Conservation (phyloP, 1,139 yeast species). For the Yamadazyma sp. region DNA sequence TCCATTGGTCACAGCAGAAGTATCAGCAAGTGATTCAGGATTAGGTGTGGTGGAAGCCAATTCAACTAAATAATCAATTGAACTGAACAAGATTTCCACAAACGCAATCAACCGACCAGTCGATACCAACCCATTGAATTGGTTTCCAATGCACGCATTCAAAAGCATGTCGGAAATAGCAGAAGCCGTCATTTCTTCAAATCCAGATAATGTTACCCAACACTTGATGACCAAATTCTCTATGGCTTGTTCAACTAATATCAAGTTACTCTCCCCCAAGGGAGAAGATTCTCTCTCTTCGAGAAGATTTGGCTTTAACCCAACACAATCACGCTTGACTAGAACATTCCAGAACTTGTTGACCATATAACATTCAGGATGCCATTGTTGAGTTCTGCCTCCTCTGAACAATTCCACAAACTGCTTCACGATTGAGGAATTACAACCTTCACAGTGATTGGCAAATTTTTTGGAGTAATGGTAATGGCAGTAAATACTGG, state of each 20-base stretch:
- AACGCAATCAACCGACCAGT: constrained; percentile 74
- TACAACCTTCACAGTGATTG: constrained; percentile 90
- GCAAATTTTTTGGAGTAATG: constrained; percentile 88
- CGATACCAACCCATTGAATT: constrained; percentile 64
- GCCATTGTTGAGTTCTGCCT: constrained; percentile 97
- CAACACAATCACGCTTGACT: constrained; percentile 64
- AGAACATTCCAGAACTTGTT: constrained; percentile 95
- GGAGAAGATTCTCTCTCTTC: neutral
- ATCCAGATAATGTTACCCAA: constrained; percentile 86
- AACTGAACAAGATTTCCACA: constrained; percentile 73
- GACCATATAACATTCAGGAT: constrained; percentile 98
- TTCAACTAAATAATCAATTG: constrained; percentile 53
- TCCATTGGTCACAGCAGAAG: neutral
- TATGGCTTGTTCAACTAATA: constrained; percentile 61
- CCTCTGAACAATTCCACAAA: constrained; percentile 91
- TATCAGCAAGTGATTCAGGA: neutral
- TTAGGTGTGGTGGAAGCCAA: constrained; percentile 3
- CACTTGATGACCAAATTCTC: constrained; percentile 72
- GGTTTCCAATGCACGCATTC: constrained; percentile 76
- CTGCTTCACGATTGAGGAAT: constrained; percentile 87
- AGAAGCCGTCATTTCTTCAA: constrained; percentile 90
- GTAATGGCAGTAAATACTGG: constrained; percentile 82
- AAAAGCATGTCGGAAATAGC: constrained; percentile 92
- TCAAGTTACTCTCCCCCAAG: constrained; percentile 26
- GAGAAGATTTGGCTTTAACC: constrained; percentile 26